Conservation (phyloP, 345 rosid species). For the Clausena lansium region DNA sequence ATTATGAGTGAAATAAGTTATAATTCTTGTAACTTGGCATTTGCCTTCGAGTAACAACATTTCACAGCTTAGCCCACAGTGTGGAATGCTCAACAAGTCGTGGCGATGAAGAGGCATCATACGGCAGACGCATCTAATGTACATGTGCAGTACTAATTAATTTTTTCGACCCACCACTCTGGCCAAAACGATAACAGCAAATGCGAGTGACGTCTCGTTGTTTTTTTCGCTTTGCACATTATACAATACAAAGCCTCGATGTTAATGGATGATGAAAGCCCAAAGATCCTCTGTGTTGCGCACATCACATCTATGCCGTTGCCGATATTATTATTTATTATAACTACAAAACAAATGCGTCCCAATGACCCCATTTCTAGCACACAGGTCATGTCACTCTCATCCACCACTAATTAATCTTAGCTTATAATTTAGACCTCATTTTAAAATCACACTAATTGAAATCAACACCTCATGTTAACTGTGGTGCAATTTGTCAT, state of each 20-base stretch:
- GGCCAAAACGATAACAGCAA: conserved; percentile 5
- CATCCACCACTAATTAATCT: background rate
- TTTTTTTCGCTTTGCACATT: background rate
- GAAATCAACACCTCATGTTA: background rate
- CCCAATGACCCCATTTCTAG: background rate
- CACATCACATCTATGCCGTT: conserved; percentile 3
- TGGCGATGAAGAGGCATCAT: background rate
- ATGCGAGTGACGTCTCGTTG: conserved; percentile 6
- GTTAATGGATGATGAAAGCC: background rate
- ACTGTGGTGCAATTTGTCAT: background rate
- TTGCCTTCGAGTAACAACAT: too few relatives aligned
- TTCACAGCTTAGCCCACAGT: too few relatives aligned
- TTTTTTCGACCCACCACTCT: background rate
- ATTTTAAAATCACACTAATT: background rate
- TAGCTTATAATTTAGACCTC: background rate
- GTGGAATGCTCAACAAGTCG: too few relatives aligned
- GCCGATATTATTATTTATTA: background rate
- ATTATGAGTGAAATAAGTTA: too few relatives aligned
- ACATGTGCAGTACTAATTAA: background rate
- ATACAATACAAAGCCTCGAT: background rate
- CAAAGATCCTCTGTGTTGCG: background rate
- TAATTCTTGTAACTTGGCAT: too few relatives aligned
- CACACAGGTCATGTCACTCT: background rate
- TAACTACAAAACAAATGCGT: conserved; percentile 1
- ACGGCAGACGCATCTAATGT: too few relatives aligned